Conservation (phyloP, 2,329 filamentous ascomycete genomes). For the Colletotrichum costaricense region DNA sequence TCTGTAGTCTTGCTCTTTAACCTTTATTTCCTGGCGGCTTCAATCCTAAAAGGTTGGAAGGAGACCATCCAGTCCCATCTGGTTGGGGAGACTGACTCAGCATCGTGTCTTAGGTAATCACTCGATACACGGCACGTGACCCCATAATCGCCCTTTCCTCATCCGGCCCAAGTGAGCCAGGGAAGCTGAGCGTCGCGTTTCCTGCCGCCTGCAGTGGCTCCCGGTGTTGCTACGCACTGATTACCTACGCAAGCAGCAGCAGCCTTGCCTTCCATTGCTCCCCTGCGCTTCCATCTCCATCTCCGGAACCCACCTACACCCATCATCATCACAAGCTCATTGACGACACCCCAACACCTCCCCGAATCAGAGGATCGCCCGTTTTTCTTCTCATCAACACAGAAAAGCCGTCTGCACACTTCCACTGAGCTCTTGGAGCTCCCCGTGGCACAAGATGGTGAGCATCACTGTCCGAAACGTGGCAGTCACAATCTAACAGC, state of each 20-base stretch:
- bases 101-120: not conserved
- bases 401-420: not conserved
- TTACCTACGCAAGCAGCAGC: constrained; percentile 35
- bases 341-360: not conserved
- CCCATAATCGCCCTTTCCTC: rapidly evolving
- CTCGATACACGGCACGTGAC: not conserved
- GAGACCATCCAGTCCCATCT: not conserved
- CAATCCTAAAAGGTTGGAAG: not conserved
- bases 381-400: not conserved
- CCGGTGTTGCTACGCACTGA: constrained; percentile 13
- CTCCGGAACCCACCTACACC: constrained; percentile 39
- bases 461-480: constrained; percentile 8
- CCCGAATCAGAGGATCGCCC: not conserved
- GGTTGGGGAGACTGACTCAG: not conserved
- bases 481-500: constrained; percentile 28
- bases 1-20: not conserved
- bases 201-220: constrained; percentile 54
- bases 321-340: constrained; percentile 32
- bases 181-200: constrained; percentile 54
- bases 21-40: not conserved
- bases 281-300: constrained; percentile 46
- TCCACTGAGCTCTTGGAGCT: constrained; percentile 26
- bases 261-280: constrained; percentile 36
- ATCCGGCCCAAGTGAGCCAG: not conserved
- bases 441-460: constrained; percentile 43